A percentile compares a stretch with the other conserved stretches of the same genome.
Conservation (phyloP, 352 stramenopile genomes). For the Pythium sp. region DNA sequence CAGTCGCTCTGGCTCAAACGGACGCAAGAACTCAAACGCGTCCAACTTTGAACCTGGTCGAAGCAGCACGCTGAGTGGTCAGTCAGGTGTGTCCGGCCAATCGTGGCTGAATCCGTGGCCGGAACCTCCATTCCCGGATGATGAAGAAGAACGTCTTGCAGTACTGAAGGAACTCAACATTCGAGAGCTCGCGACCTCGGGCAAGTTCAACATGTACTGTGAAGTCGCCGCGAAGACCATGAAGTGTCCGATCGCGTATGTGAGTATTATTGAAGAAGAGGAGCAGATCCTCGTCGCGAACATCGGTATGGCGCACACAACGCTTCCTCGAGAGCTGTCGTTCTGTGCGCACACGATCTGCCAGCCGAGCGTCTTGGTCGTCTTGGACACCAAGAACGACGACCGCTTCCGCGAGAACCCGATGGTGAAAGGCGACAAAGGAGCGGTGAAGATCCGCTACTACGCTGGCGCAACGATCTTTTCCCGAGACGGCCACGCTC, state of each 20-base stretch:
- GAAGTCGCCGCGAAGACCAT: conserved; percentile 86
- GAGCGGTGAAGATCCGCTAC: conserved; percentile 84
- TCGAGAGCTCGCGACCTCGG: conserved; percentile 58
- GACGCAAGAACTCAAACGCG: conserved; percentile 64
- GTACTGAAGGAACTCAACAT: conserved; percentile 82
- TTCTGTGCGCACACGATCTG: conserved; percentile 88
- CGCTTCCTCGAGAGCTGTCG: conserved; percentile 73
- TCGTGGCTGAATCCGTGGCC: conserved; percentile 83
- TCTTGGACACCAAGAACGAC: conserved; percentile 85
- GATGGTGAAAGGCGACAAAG: conserved; percentile 85
- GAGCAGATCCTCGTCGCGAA: conserved; percentile 83
- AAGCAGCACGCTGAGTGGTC: conserved; percentile 54
- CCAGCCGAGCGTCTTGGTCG: conserved; percentile 72
- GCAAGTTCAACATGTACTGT: conserved; percentile 89
- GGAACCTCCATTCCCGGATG: conserved; percentile 71
- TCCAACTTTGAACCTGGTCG: conserved; percentile 42
- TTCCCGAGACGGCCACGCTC: conserved; percentile 67
- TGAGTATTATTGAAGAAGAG: conserved; percentile 84
- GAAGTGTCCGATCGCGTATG: conserved; percentile 85
- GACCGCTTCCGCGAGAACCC: conserved; percentile 85
- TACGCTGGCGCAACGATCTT: conserved; percentile 86
- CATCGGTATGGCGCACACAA: conserved; percentile 82
- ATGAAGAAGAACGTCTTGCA: conserved; percentile 73
- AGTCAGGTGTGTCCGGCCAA: conserved; percentile 25
- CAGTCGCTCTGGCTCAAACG: conserved; percentile 21